These are phyloP conservation scores for Rhizopogon rudus DNA, from an alignment of 768 basidiomycete genomes.

Conservation along the genomic window DNA sequence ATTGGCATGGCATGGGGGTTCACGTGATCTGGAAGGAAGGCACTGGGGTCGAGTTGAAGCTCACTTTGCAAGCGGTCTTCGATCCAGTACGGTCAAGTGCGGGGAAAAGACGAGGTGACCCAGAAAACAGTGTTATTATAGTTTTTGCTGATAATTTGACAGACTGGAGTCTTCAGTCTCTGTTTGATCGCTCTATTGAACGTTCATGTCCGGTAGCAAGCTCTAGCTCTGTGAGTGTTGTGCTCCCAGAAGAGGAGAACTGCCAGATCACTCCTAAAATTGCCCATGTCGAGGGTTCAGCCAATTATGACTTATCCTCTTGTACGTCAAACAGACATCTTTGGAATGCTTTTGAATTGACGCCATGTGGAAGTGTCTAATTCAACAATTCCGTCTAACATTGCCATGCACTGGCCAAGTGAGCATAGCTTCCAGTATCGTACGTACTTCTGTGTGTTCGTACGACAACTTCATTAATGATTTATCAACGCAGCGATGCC, in stretches of 20 bases:
- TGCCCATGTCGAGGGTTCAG: constrained; percentile 27
- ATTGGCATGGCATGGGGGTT: constrained; percentile 87
- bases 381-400: constrained; percentile 39
- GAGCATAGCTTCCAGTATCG: constrained; percentile 53
- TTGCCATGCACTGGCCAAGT: constrained; percentile 52
- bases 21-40: constrained; percentile 63
- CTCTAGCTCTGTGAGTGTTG: constrained; percentile 50
- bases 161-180: constrained; percentile 72
- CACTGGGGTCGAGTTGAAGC: constrained; percentile 55
- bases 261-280: constrained; percentile 54
- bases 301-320: constrained; percentile 43
- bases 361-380: not conserved
- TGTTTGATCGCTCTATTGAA: constrained; percentile 67
- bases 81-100: constrained; percentile 62
- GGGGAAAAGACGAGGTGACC: constrained; percentile 52
- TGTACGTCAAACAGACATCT: constrained; percentile 30
- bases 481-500: constrained; percentile 30
- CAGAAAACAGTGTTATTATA: not conserved
- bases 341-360: not conserved
- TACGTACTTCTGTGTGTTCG: constrained; percentile 25
- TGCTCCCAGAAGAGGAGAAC: constrained; percentile 35
- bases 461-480: not conserved
- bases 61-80: constrained; percentile 72
- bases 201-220: constrained; percentile 65
- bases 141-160: constrained; percentile 1